phyloP scores from a whole-genome alignment of 768 basidiomycete genomes.

The Agaricus subrufescens region DNA sequence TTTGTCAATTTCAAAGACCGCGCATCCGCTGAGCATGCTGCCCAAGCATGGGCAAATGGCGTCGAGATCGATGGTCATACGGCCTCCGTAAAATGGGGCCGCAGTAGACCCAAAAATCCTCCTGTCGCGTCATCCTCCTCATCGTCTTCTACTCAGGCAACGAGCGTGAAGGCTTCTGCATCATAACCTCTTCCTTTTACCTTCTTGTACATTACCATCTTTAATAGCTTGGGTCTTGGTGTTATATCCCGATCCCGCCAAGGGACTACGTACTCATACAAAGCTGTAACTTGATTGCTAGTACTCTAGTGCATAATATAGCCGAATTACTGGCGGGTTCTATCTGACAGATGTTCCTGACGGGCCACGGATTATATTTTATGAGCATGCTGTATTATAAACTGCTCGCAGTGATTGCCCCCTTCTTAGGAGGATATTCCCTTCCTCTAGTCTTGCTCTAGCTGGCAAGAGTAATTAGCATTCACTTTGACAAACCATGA shows the following conservation, averaged over 20 bases:
- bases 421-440: no score
- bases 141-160: constrained; percentile 14
- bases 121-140: constrained; percentile 14
- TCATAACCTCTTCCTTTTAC: constrained; percentile 10
- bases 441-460: no score
- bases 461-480: no score
- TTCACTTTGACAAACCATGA: no score
- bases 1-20: constrained; percentile 93
- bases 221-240: not conserved
- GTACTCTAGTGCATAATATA: no score
- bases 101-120: constrained; percentile 51
- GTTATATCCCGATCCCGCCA: not conserved
- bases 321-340: no score
- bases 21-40: constrained; percentile 78
- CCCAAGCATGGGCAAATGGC: constrained; percentile 87
- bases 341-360: no score
- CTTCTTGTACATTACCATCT: constrained; percentile 1
- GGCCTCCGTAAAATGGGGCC: constrained; percentile 83
- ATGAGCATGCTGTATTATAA: no score
- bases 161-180: constrained; percentile 15
- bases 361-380: no score
- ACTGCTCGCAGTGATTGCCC: no score
- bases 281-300: no score
- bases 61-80: constrained; percentile 79
- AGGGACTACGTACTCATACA: no score